Percentiles rank a stretch among this genome's conserved stretches.
Conservation (phyloP, 2,329 filamentous ascomycete species). For the Aspergillus pseudoglaucus region DNA sequence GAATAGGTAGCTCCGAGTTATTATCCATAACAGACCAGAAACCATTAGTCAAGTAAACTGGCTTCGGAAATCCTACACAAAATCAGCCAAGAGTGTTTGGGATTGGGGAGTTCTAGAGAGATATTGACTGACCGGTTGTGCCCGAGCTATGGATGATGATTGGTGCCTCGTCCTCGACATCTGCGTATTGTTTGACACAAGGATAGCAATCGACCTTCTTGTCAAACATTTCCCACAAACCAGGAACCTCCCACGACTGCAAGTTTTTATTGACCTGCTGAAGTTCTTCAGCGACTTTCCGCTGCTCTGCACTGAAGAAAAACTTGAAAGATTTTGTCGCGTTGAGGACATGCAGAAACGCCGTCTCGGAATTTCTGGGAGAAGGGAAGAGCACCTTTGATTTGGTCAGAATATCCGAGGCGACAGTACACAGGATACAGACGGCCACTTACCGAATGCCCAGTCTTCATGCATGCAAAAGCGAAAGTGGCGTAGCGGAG, state of each 20-base stretch:
- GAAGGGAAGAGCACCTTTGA: no score
- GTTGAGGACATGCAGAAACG: no score
- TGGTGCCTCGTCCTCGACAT: conserved; percentile 17
- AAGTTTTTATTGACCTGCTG: conserved; percentile 1
- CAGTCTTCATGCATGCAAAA: no score
- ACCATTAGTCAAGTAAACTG: conserved; percentile 22
- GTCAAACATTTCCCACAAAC: conserved; percentile 10
- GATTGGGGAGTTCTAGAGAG: not conserved
- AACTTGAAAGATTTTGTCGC: no score
- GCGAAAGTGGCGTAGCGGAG: no score
- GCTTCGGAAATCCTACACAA: conserved; percentile 23
- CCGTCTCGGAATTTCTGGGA: no score
- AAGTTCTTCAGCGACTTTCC: no score
- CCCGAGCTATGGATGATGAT: conserved; percentile 34
- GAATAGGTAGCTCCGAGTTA: conserved; percentile 5
- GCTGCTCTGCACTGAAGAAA: no score
- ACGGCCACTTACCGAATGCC: no score
- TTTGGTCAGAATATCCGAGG: no score
- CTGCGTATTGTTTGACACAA: conserved; percentile 8
- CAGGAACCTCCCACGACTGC: conserved; percentile 6
- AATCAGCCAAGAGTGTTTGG: conserved; percentile 16
- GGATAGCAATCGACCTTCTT: conserved; percentile 2
- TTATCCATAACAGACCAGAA: conserved; percentile 14
- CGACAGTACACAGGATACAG: no score
- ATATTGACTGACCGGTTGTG: conserved; percentile 23